Base-by-base conservation (phyloP, 306 rosid species). In the Purshia tridentata region DNA sequence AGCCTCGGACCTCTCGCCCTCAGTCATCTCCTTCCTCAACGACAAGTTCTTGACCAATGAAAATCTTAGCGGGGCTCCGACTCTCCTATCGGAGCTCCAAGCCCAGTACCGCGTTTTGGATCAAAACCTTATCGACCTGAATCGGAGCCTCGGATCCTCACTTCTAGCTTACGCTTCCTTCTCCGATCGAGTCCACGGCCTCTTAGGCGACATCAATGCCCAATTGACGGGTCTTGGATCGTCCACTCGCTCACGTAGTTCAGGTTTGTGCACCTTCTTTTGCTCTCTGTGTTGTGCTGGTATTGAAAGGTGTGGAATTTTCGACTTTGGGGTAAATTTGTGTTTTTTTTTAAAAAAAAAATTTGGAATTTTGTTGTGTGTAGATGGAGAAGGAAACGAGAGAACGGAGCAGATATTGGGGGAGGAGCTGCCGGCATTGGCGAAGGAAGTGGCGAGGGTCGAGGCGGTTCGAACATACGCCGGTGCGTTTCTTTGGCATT, bases 361-460 rank as follows among this genome's bases (percentile, higher is more conserved):
- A n/a, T 49, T 13, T 2, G 58, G 20, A 45, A 44, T 37, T 14
- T 69, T 64, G 12, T 44, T 15, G 41, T 12, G 2, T 72, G 78
- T 68, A 84, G 91, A 81, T 77, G 91, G 80, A 75, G 77, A 73
- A 63, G 87, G 78, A 9, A 73, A 76, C 20, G 89, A 73, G 46
- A 75, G 69, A 49, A 81, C 76, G 22, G 86, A 77, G 76, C 82
- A 85, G 85, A 76, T 84, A 50, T 76, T 93, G 82, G 91, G 92
- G 78, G 86, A 91, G 81, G 97, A 91, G 76, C 89, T 93, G 62
- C 88, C 91, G 65, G 86, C 95, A 18, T 75, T 93, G 88, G 98
- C 98, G 0, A 93, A 88, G 81, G 97, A 93, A 81, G 94, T 93
- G 80, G 92, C 96, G 13, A 90, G 90, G 66, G 83, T 93, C 81